Percentiles rank a stretch among this genome's conserved stretches.
Evolutionary conservation across 306 rosid species (phyloP).

Genomic region (Lathyrus tuberosus): DNA sequence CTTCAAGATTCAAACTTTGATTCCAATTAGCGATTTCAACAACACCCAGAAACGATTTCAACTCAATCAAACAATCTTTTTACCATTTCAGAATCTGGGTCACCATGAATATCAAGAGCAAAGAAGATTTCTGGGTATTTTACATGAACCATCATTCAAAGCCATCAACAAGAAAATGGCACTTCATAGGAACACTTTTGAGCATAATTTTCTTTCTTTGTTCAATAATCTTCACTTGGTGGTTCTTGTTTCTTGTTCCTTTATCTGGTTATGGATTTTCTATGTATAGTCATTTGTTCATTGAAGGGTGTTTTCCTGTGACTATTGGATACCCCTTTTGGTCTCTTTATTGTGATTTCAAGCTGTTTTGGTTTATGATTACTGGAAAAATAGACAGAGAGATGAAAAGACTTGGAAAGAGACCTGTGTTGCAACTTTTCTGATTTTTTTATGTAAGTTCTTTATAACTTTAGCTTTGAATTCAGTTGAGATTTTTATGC

Average conservation of each 20-base stretch:
- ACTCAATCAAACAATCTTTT: background rate
- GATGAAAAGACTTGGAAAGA: slow-evolving; percentile 15
- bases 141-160: slow-evolving; percentile 16
- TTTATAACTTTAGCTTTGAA: background rate
- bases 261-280: slow-evolving; percentile 11
- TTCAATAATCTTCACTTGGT: background rate
- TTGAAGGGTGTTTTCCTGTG: slow-evolving; percentile 14
- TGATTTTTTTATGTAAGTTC: slow-evolving; percentile 4
- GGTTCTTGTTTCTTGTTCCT: slow-evolving; percentile 1
- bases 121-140: background rate
- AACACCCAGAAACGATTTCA: background rate
- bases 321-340: slow-evolving; percentile 18
- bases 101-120: background rate
- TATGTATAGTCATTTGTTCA: slow-evolving; percentile 15
- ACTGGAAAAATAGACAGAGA: slow-evolving; percentile 14
- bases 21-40: background rate
- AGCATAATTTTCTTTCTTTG: background rate
- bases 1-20: slow-evolving; percentile 20
- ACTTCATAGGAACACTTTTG: slow-evolving; percentile 7
- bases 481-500: background rate
- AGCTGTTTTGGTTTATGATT: slow-evolving; percentile 7
- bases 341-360: slow-evolving; percentile 6
- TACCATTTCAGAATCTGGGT: background rate
- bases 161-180: background rate
- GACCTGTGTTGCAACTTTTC: slow-evolving; percentile 6